Evolutionary conservation across 371 early-diverging fungal species (phyloP).

Genomic region (Mortierella sp.): DNA sequence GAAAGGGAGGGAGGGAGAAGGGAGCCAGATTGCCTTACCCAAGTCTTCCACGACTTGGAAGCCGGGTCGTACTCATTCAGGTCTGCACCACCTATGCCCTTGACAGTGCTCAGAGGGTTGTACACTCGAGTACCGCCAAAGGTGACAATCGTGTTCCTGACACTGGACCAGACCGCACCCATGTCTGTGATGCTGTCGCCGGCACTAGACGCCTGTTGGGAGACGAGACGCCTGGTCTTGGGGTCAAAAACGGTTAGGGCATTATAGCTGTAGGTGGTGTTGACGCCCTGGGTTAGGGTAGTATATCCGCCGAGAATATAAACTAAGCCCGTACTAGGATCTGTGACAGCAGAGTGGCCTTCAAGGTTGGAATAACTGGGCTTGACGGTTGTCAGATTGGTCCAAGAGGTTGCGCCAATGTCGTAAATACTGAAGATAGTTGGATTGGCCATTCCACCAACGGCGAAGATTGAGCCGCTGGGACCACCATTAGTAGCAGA

Average conservation of each 20-base stretch:
- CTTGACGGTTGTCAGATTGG: not conserved
- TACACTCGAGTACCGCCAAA: conserved; percentile 33
- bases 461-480: conserved; percentile 22
- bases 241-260: conserved; percentile 26
- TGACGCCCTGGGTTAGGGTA: not conserved
- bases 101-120: conserved; percentile 2
- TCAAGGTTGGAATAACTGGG: conserved; percentile 20
- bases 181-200: conserved; percentile 30
- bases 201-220: conserved; percentile 3
- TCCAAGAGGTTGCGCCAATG: conserved; percentile 16
- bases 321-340: conserved; percentile 34
- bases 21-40: conserved; percentile 22
- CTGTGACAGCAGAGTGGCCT: conserved; percentile 34
- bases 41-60: conserved; percentile 21
- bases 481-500: conserved; percentile 17
- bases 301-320: conserved; percentile 30
- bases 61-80: conserved; percentile 25
- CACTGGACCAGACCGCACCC: conserved; percentile 19
- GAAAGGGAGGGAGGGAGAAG: not conserved
- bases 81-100: conserved; percentile 2
- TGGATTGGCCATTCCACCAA: conserved; percentile 16
- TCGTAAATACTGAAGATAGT: conserved; percentile 17
- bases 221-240: conserved; percentile 10
- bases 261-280: conserved; percentile 16
- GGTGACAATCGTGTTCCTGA: conserved; percentile 22